phyloP scores from a whole-genome alignment of 768 basidiomycete species.

The Russula foetens region DNA sequence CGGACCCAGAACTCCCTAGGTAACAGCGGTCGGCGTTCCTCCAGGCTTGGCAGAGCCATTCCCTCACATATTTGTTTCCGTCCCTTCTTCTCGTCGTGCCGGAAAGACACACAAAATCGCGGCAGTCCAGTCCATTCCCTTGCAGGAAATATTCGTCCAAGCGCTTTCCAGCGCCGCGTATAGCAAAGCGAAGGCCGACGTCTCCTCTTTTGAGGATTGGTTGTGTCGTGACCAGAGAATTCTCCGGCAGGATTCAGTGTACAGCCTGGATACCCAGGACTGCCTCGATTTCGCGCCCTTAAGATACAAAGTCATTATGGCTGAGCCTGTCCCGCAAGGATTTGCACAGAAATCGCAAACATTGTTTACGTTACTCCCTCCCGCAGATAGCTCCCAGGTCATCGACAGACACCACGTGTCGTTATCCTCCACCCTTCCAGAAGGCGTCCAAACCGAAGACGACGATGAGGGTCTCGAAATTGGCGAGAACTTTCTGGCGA shows the following conservation, averaged over 20 bases:
- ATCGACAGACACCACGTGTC: slow-evolving; percentile 15
- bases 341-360: slow-evolving; percentile 16
- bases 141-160: slow-evolving; percentile 23
- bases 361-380: slow-evolving; percentile 16
- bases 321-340: slow-evolving; percentile 18
- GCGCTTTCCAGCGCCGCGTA: slow-evolving; percentile 23
- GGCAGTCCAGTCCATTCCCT: slow-evolving; percentile 13
- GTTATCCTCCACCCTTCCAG: not conserved
- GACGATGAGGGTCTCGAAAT: slow-evolving; percentile 46
- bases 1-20: slow-evolving; percentile 22
- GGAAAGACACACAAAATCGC: slow-evolving; percentile 15
- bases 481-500: slow-evolving; percentile 52
- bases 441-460: slow-evolving; percentile 12
- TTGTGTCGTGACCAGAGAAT: slow-evolving; percentile 28
- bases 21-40: slow-evolving; percentile 4
- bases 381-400: not conserved
- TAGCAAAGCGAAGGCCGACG: slow-evolving; percentile 17
- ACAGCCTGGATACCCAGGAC: slow-evolving; percentile 25
- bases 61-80: not conserved
- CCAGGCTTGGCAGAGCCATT: slow-evolving; percentile 2
- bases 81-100: not conserved
- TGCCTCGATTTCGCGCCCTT: not conserved
- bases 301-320: slow-evolving; percentile 16
- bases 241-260: slow-evolving; percentile 43
- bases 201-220: slow-evolving; percentile 21